A percentile compares a stretch with the other conserved stretches of the same genome.
Evolutionary conservation across 768 basidiomycete species (phyloP).

Genomic region (Collybiopsis confluens): DNA sequence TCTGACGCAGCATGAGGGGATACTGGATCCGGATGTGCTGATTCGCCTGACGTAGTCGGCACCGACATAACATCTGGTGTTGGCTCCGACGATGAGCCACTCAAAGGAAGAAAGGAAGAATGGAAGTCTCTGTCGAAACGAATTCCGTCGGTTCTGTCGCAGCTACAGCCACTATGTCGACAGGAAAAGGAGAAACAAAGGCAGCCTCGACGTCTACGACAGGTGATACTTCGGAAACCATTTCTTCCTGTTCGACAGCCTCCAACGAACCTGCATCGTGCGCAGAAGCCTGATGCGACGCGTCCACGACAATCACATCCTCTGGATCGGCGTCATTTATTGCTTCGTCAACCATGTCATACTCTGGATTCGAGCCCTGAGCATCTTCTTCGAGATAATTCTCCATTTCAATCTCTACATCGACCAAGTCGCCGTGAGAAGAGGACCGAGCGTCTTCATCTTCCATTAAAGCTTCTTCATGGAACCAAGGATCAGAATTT

Average conservation of each 20-base stretch:
- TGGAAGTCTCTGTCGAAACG: background rate
- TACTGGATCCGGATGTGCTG: background rate
- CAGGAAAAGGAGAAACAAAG: background rate
- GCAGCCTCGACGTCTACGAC: background rate
- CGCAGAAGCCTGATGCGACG: conserved; percentile 20
- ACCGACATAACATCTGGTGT: background rate
- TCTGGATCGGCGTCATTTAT: conserved; percentile 26
- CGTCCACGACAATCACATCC: conserved; percentile 49
- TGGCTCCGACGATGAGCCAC: background rate
- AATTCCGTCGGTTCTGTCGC: background rate
- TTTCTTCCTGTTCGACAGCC: background rate
- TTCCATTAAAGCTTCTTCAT: conserved; percentile 55
- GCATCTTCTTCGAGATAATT: conserved; percentile 37
- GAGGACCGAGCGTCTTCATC: conserved; percentile 36
- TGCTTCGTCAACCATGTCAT: conserved; percentile 46
- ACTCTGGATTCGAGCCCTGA: conserved; percentile 37
- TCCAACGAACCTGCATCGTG: background rate
- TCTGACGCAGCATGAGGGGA: background rate
- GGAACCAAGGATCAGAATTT: conserved; percentile 48
- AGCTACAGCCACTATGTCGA: background rate
- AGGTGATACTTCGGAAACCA: background rate
- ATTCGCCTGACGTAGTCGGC: background rate
- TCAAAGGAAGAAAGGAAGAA: too few relatives aligned
- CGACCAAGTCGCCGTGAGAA: conserved; percentile 28
- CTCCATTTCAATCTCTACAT: conserved; percentile 68